Percentiles rank a stretch among this genome's conserved stretches.
phyloP scores from a whole-genome alignment of 495 filamentous ascomycete species.

The Evernia prunastri region DNA sequence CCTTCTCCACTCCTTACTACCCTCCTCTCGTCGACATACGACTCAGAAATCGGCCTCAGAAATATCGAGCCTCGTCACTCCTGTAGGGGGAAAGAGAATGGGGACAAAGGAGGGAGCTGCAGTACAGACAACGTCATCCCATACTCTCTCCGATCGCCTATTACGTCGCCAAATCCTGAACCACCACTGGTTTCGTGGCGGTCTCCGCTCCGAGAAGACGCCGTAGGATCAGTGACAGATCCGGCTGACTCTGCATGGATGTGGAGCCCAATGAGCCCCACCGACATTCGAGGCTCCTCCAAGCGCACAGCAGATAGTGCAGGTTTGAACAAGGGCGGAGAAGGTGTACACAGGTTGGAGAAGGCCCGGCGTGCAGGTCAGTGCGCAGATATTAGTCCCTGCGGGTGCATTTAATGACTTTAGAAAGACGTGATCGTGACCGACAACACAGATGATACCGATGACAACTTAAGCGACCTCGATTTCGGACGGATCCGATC shows the following conservation, averaged over 20 bases:
- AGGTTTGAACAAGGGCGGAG: constrained; percentile 17
- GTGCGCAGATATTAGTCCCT: constrained; percentile 4
- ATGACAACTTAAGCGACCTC: constrained; percentile 3
- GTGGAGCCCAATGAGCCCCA: background rate
- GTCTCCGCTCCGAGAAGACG: background rate
- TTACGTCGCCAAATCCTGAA: too few species aligned
- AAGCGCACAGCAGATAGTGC: too few species aligned
- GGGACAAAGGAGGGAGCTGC: too few species aligned
- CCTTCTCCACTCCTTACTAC: background rate
- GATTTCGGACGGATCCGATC: constrained; percentile 3
- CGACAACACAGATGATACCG: constrained; percentile 10
- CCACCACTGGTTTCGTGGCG: too few species aligned
- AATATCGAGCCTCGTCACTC: too few species aligned
- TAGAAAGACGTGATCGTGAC: constrained; percentile 7
- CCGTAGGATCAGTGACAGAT: background rate
- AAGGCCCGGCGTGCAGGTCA: constrained; percentile 13
- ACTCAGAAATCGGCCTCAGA: background rate
- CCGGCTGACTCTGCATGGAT: background rate
- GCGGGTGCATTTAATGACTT: too few species aligned
- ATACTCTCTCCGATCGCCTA: too few species aligned
- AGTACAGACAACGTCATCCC: too few species aligned
- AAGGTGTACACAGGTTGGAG: constrained; percentile 10
- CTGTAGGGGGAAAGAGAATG: too few species aligned
- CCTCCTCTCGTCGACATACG: constrained; percentile 8
- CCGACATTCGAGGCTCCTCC: too few species aligned